Evolutionary conservation across 2,329 filamentous ascomycete genomes (phyloP).

Genomic region (Monosporascus sp.): DNA sequence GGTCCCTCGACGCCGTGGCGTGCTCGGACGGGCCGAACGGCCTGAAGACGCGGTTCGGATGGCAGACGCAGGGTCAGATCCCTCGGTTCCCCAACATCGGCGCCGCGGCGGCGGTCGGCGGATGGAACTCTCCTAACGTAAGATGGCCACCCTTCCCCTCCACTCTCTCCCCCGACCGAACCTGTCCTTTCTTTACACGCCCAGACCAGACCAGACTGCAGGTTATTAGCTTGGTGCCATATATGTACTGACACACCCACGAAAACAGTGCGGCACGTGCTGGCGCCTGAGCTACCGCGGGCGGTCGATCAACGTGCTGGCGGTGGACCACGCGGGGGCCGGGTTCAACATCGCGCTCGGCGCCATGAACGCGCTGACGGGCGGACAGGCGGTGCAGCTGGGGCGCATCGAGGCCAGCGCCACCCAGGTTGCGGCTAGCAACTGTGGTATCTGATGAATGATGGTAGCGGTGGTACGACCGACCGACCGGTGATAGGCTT

Average conservation of each 20-base stretch:
- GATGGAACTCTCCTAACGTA: constrained; percentile 48
- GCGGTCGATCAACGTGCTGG: constrained; percentile 48
- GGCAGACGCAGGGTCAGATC: constrained; percentile 48
- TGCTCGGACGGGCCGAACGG: constrained; percentile 67
- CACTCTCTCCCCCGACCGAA: neutral
- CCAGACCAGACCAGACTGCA: no score
- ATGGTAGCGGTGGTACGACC: no score
- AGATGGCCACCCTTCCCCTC: constrained; percentile 4
- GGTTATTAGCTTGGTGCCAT: no score
- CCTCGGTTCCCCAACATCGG: constrained; percentile 51
- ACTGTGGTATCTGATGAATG: constrained; percentile 35
- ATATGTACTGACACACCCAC: neutral
- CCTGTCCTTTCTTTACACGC: no score
- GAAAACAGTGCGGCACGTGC: constrained; percentile 52
- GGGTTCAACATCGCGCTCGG: constrained; percentile 54
- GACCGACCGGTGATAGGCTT: neutral
- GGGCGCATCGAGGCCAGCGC: constrained; percentile 49
- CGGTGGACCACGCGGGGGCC: constrained; percentile 44
- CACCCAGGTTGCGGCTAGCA: constrained; percentile 35
- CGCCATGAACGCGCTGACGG: constrained; percentile 53
- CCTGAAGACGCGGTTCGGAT: constrained; percentile 57
- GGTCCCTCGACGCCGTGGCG: constrained; percentile 51
- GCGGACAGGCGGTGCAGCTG: constrained; percentile 41
- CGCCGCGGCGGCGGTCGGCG: constrained; percentile 44
- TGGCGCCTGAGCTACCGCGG: constrained; percentile 50